These are phyloP conservation scores for Fusarium siculi DNA, from an alignment of 2,329 filamentous ascomycete species.

Conservation along the genomic window DNA sequence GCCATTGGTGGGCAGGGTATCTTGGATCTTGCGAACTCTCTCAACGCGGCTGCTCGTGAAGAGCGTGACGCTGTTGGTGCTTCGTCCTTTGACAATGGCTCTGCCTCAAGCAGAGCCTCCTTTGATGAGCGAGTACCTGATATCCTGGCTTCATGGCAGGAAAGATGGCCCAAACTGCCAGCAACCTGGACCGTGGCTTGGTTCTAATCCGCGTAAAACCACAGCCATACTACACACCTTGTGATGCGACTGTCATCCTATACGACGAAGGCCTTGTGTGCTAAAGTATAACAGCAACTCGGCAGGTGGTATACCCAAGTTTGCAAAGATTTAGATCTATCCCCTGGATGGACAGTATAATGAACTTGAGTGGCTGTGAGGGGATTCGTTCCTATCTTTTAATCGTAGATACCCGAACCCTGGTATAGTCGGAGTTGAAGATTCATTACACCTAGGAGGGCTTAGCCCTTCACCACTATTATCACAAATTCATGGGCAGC, in stretches of 20 bases:
- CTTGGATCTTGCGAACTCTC: conserved; percentile 84
- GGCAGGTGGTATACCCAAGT: neutral
- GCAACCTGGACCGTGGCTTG: conserved; percentile 95
- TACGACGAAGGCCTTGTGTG: neutral
- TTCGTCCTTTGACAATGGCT: conserved; percentile 75
- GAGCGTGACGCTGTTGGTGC: conserved; percentile 76
- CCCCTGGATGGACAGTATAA: neutral
- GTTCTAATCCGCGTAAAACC: conserved; percentile 67
- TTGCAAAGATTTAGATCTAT: neutral
- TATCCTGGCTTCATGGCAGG: conserved; percentile 92
- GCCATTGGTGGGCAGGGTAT: conserved; percentile 91
- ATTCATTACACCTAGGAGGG: neutral
- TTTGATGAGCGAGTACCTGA: conserved; percentile 96
- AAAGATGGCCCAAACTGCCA: conserved; percentile 90
- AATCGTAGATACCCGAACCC: conserved; percentile 17
- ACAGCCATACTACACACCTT: neutral
- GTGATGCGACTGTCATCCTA: neutral
- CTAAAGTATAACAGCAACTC: neutral
- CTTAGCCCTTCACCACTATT: neutral
- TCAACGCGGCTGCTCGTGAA: conserved; percentile 83
- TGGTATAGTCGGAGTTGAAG: neutral
- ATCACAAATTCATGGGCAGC: neutral
- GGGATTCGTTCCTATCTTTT: neutral
- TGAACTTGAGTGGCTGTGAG: neutral
- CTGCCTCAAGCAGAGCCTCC: conserved; percentile 72